Base-by-base conservation (phyloP, 352 stramenopile genomes). In the Pythium scleroteichum region DNA sequence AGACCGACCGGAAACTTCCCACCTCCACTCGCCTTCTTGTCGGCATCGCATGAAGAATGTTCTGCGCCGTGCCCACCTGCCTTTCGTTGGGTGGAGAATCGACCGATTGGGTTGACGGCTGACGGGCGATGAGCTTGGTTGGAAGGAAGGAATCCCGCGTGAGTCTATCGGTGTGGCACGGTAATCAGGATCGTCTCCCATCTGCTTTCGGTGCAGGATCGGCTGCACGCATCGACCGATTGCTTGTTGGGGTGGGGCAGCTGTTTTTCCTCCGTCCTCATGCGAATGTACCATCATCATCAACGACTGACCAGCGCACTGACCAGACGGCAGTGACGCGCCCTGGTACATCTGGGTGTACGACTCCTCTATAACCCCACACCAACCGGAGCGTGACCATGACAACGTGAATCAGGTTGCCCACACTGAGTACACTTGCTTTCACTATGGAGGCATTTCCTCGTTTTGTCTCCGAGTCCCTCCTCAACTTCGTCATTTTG, bases 301-400 rank as follows among this genome's bases (percentile, higher is more conserved):
- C 45, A 62, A 55, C 13, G 46, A 41, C 41, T 53, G 53, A 22
- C 27, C 41, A 61, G 41, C 40, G 46, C 46, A 62, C 55, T 62
- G 55, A 55, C 47, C 55, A 62, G 55, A 62, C 42, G 45, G 26
- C 20, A 29, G 55, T 62, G 55, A 62, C 55, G 55, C 55, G 46
- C 46, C 38, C 32, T 16, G 33, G 38, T 16, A n/a, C 40, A 26
- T 46, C 42, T 59, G 53, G 50, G 50, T 57, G 53, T 51, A 27
- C 40, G 42, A 27, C 40, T 59, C 53, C 45, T 42, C 33, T 50
- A 27, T 32, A 24, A 45, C 40, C 47, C 47, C 22, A n/a, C 8
- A 20, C 33, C 38, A 19, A 44, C 29, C 29, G 29, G 49, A 55
- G 19, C 38, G 50, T 39, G 26, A 58, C 22, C 40, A 39, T 12